A percentile compares a stretch with the other conserved stretches of the same genome.
Evolutionary conservation across 2,329 filamentous ascomycete genomes (phyloP).

Genomic region (Claviceps fusiformis): DNA sequence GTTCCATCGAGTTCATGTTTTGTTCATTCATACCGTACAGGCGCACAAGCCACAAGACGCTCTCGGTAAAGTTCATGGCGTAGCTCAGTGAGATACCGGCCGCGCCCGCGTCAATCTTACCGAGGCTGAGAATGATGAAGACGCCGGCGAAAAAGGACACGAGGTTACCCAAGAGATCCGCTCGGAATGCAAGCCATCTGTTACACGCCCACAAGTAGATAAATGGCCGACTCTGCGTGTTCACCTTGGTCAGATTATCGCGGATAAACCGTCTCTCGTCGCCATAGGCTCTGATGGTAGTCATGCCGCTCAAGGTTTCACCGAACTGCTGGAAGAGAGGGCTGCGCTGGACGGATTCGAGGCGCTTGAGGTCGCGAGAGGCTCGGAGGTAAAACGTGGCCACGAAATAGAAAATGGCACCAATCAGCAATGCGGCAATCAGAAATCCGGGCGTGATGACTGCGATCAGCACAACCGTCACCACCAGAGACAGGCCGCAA

Average conservation of each 20-base stretch:
- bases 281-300: constrained; percentile 91
- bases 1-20: constrained; percentile 98
- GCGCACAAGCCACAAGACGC: constrained; percentile 89
- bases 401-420: constrained; percentile 65
- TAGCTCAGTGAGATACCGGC: constrained; percentile 92
- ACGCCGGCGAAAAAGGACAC: constrained; percentile 89
- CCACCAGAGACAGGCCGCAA: constrained; percentile 55
- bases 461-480: constrained; percentile 79
- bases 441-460: constrained; percentile 83
- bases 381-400: constrained; percentile 81
- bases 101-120: constrained; percentile 74
- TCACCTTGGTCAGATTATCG: constrained; percentile 79
- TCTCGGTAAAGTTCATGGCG: constrained; percentile 92
- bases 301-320: constrained; percentile 87
- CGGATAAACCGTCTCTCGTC: constrained; percentile 87
- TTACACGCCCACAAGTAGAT: constrained; percentile 96
- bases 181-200: constrained; percentile 87
- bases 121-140: constrained; percentile 76
- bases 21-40: constrained; percentile 93
- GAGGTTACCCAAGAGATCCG: constrained; percentile 78
- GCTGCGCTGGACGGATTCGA: constrained; percentile 89
- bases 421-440: constrained; percentile 76
- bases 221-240: constrained; percentile 83
- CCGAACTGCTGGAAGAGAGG: constrained; percentile 97
- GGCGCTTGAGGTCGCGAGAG: constrained; percentile 86